A percentile compares a stretch with the other conserved stretches of the same genome.
Conservation (phyloP, 768 basidiomycete species). For the Guyanaporus albipodus region DNA sequence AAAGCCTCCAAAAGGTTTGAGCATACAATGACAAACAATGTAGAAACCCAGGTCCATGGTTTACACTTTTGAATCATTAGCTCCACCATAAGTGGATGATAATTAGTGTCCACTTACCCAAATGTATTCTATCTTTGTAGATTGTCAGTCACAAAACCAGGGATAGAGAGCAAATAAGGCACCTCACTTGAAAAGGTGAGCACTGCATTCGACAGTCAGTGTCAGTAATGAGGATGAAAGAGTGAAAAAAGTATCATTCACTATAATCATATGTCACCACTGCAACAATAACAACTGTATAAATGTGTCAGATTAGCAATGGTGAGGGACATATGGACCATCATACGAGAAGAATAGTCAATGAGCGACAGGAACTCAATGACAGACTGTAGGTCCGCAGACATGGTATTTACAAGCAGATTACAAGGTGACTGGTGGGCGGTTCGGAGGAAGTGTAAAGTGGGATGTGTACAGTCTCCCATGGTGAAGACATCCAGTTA, state of each 20-base stretch:
- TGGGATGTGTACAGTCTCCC: too few relatives aligned
- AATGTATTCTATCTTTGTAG: conserved; percentile 2
- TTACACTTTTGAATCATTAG: neutral
- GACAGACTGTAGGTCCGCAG: too few relatives aligned
- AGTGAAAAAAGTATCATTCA: neutral
- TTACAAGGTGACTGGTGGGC: too few relatives aligned
- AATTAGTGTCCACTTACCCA: neutral
- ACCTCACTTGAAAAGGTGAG: conserved; percentile 8
- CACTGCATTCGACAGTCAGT: neutral
- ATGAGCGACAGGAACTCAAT: too few relatives aligned
- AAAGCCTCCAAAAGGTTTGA: too few relatives aligned
- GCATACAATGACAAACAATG: conserved; percentile 2
- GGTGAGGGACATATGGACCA: too few relatives aligned
- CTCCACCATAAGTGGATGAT: neutral
- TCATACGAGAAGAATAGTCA: too few relatives aligned
- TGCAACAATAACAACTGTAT: neutral
- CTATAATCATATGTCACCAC: neutral
- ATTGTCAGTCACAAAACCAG: neutral
- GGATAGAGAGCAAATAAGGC: neutral
- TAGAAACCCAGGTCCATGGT: conserved; percentile 2
- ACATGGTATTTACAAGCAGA: too few relatives aligned
- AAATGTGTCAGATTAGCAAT: too few relatives aligned
- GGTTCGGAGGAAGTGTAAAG: too few relatives aligned
- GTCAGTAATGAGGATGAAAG: neutral
- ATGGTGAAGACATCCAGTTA: too few relatives aligned